Evolutionary conservation across 164 flowering plant genomes (phyloP).

Genomic region (Stephania japonica): DNA sequence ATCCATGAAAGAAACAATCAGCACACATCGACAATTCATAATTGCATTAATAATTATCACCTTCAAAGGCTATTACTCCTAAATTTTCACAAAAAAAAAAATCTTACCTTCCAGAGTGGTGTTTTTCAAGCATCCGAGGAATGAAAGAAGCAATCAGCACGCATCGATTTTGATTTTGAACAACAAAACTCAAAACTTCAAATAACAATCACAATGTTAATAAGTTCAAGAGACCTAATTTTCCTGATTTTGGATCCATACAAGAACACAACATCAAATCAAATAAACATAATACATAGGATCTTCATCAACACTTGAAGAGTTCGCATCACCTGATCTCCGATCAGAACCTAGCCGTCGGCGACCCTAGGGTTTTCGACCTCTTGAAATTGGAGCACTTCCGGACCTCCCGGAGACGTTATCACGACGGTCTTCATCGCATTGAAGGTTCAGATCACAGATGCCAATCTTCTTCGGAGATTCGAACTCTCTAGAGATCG

Average conservation of each 20-base stretch:
- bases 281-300: constrained; percentile 3
- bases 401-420: constrained; percentile 64
- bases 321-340: constrained; percentile 57
- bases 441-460: neutral
- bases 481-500: too few relatives aligned
- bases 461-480: too few relatives aligned
- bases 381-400: constrained; percentile 64
- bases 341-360: constrained; percentile 79
- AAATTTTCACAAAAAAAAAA: too few relatives aligned
- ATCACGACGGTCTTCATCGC: constrained; percentile 84
- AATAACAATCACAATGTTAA: too few relatives aligned
- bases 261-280: neutral
- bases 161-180: neutral
- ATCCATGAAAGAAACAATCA: too few relatives aligned
- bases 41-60: too few relatives aligned
- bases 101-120: too few relatives aligned
- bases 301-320: neutral
- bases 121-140: too few relatives aligned
- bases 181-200: neutral
- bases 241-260: too few relatives aligned
- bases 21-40: too few relatives aligned
- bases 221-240: neutral
- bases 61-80: too few relatives aligned
- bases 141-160: too few relatives aligned
- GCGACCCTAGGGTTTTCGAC: constrained; percentile 66